Evolutionary conservation across 495 filamentous ascomycete genomes (phyloP).

Genomic region (Penicillium pulvis): DNA sequence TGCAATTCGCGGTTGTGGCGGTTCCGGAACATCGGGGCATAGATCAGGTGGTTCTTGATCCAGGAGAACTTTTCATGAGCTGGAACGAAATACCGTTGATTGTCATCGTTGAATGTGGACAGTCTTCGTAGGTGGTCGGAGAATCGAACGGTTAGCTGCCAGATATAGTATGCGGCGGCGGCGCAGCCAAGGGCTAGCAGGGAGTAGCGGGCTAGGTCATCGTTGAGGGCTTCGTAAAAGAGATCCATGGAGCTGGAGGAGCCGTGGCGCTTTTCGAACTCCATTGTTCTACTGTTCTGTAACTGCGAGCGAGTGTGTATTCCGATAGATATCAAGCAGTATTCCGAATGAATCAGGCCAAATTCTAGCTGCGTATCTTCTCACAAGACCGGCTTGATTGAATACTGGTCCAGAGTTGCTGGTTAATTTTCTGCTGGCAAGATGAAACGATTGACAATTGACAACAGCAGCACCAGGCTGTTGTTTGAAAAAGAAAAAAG

Average conservation of each 20-base stretch:
- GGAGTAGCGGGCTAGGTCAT: slow-evolving; percentile 42
- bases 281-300: slow-evolving; percentile 21
- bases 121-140: slow-evolving; percentile 72
- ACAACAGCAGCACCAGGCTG: slow-evolving; percentile 19
- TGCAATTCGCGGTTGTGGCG: slow-evolving; percentile 87
- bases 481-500: neutral
- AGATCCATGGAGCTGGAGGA: slow-evolving; percentile 12
- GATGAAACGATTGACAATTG: neutral
- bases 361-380: slow-evolving; percentile 13
- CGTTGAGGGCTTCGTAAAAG: slow-evolving; percentile 40
- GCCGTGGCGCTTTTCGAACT: slow-evolving; percentile 34
- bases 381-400: slow-evolving; percentile 29
- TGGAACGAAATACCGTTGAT: slow-evolving; percentile 62
- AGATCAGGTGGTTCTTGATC: slow-evolving; percentile 78
- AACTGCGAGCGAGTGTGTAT: slow-evolving; percentile 30
- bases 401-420: neutral
- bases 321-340: neutral
- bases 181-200: slow-evolving; percentile 54
- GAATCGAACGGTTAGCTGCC: slow-evolving; percentile 52
- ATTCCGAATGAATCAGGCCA: slow-evolving; percentile 1
- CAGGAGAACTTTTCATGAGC: slow-evolving; percentile 53
- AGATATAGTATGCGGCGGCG: slow-evolving; percentile 51
- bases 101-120: slow-evolving; percentile 69
- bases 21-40: slow-evolving; percentile 78
- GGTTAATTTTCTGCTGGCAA: neutral